Conservation (phyloP, 441 rosid species). For the Adansonia grandidieri region DNA sequence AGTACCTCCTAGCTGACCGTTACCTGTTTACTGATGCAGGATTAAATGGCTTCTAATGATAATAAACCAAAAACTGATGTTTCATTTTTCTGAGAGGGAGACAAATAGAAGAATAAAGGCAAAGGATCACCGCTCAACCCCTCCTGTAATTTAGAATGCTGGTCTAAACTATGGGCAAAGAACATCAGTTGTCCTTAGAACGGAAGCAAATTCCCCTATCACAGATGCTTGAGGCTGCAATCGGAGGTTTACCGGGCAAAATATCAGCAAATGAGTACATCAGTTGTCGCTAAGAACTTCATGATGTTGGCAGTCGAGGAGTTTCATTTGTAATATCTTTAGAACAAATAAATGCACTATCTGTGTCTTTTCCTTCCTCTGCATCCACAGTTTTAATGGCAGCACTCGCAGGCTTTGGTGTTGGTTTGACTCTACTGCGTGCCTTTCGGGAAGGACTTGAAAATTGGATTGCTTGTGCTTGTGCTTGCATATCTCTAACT, state of each 20-base stretch:
- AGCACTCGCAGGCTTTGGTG: constrained; percentile 22
- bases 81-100: neutral
- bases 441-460: constrained; percentile 38
- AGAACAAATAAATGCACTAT: constrained; percentile 13
- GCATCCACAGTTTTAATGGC: constrained; percentile 23
- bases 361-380: constrained; percentile 26
- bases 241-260: neutral
- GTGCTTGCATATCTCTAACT: constrained; percentile 31
- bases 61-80: constrained; percentile 5
- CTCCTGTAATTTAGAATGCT: neutral
- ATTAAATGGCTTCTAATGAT: neutral
- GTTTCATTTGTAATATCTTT: constrained; percentile 18
- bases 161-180: neutral
- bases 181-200: no score
- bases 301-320: constrained; percentile 23
- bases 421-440: constrained; percentile 35
- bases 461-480: constrained; percentile 33
- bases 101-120: neutral
- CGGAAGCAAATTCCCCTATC: neutral
- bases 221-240: constrained; percentile 12
- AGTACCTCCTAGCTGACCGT: neutral
- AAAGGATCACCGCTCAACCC: neutral
- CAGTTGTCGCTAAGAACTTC: neutral
- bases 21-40: neutral
- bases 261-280: constrained; percentile 6